A percentile compares a stretch with the other conserved stretches of the same genome.
These are phyloP conservation scores for Umbelopsis ramanniana DNA, from an alignment of 192 early-diverging fungal species.

Conservation along the genomic window DNA sequence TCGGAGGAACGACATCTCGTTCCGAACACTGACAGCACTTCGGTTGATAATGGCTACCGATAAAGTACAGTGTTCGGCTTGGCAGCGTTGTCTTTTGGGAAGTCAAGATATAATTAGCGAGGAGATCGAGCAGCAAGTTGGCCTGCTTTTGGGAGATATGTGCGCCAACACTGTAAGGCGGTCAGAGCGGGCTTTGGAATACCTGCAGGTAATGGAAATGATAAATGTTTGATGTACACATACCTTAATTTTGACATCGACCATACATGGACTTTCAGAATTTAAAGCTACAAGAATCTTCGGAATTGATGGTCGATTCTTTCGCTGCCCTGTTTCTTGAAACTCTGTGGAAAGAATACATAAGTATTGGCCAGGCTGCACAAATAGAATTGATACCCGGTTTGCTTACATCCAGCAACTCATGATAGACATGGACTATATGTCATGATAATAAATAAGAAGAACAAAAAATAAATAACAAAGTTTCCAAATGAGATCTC, in stretches of 20 bases:
- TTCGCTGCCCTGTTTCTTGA: not conserved
- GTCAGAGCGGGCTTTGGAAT: not conserved
- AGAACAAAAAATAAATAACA: too few species aligned
- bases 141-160: not conserved
- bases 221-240: not conserved
- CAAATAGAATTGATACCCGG: conserved; percentile 5
- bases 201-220: not conserved
- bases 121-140: not conserved
- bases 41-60: conserved; percentile 32
- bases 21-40: conserved; percentile 51
- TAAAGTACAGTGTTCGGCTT: not conserved
- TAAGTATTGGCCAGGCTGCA: not conserved
- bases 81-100: conserved; percentile 1
- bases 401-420: not conserved
- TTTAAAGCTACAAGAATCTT: not conserved
- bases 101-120: conserved; percentile 14
- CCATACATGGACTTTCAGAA: not conserved
- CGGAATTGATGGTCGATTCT: not conserved
- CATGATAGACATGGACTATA: not conserved
- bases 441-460: too few species aligned
- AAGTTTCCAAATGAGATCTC: too few species aligned
- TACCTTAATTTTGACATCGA: not conserved
- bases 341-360: not conserved
- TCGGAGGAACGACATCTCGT: conserved; percentile 50
- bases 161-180: not conserved